Percentiles rank a stretch among this genome's conserved stretches.
phyloP scores from a whole-genome alignment of 2,329 filamentous ascomycete species.

The Nothophaeocryptopus gaeumannii region DNA sequence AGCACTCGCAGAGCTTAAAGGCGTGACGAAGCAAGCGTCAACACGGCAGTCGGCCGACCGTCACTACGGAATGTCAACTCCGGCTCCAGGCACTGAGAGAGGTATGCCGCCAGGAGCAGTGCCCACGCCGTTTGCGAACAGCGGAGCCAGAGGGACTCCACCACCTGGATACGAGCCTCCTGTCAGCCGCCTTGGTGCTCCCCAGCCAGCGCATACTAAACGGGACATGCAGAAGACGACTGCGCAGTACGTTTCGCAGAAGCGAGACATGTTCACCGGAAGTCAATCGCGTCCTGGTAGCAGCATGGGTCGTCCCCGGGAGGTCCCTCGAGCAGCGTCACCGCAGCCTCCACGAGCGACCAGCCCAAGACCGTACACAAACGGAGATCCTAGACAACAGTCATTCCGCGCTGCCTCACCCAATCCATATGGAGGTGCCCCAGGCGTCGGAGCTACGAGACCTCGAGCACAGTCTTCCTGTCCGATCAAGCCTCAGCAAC shows the following conservation, averaged over 20 bases:
- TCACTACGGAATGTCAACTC: constrained; percentile 89
- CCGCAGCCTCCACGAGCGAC: constrained; percentile 62
- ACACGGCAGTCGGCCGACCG: constrained; percentile 90
- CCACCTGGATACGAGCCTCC: constrained; percentile 83
- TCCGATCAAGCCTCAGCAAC: constrained; percentile 40
- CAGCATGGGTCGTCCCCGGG: constrained; percentile 29
- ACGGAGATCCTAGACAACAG: constrained; percentile 16
- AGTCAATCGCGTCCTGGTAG: constrained; percentile 32
- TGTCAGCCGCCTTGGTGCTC: constrained; percentile 77
- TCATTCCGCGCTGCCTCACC: constrained; percentile 54
- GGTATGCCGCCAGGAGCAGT: constrained; percentile 36
- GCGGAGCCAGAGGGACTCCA: constrained; percentile 63
- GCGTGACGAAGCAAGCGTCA: constrained; percentile 75
- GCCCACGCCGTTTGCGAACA: constrained; percentile 45
- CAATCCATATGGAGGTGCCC: constrained; percentile 50
- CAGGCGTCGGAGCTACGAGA: constrained; percentile 28
- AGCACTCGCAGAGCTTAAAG: constrained; percentile 89
- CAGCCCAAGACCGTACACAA: constrained; percentile 59
- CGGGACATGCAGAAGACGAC: constrained; percentile 95
- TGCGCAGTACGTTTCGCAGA: constrained; percentile 80
- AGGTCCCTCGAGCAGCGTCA: constrained; percentile 53
- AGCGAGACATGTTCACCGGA: constrained; percentile 69
- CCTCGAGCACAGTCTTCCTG: constrained; percentile 41
- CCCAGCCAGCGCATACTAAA: constrained; percentile 86
- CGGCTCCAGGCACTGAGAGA: constrained; percentile 55